These are phyloP conservation scores for Phytopythium helicoides DNA, from an alignment of 352 stramenopile genomes.

Conservation along the genomic window DNA sequence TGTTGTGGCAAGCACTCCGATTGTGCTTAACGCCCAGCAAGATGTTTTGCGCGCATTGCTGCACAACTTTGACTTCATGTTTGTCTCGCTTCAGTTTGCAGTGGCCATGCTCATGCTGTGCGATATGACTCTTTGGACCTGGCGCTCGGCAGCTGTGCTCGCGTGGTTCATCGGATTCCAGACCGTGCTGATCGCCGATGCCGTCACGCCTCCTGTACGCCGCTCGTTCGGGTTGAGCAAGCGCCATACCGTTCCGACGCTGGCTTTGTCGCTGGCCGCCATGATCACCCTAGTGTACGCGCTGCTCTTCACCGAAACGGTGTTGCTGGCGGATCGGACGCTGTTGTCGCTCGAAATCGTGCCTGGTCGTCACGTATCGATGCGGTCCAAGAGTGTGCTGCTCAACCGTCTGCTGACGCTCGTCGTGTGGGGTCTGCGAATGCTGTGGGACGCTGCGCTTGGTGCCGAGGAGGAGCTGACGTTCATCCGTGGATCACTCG, in stretches of 20 bases:
- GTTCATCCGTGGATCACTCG: constrained; percentile 33
- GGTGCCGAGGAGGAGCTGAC: constrained; percentile 34
- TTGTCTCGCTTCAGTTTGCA: constrained; percentile 29
- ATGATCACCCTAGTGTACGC: constrained; percentile 25
- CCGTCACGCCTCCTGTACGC: constrained; percentile 21
- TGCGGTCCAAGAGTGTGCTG: constrained; percentile 38
- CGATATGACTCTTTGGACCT: constrained; percentile 27
- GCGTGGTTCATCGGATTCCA: constrained; percentile 29
- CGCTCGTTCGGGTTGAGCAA: constrained; percentile 18
- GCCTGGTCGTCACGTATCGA: constrained; percentile 12
- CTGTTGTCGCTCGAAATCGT: constrained; percentile 19
- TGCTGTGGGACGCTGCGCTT: constrained; percentile 28
- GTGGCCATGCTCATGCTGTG: constrained; percentile 17
- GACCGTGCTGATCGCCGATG: constrained; percentile 25
- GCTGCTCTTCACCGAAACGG: constrained; percentile 23
- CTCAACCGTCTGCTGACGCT: constrained; percentile 44
- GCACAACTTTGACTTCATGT: constrained; percentile 36
- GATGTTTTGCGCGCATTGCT: constrained; percentile 19
- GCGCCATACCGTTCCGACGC: constrained; percentile 15
- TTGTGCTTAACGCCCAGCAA: constrained; percentile 15
- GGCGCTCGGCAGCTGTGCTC: constrained; percentile 20
- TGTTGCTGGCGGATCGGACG: constrained; percentile 25
- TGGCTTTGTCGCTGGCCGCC: constrained; percentile 11
- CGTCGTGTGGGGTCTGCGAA: constrained; percentile 34
- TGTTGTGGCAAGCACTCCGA: constrained; percentile 1